phyloP scores from a whole-genome alignment of 176 grass and related monocot species.

The Eleusine coracana region DNA sequence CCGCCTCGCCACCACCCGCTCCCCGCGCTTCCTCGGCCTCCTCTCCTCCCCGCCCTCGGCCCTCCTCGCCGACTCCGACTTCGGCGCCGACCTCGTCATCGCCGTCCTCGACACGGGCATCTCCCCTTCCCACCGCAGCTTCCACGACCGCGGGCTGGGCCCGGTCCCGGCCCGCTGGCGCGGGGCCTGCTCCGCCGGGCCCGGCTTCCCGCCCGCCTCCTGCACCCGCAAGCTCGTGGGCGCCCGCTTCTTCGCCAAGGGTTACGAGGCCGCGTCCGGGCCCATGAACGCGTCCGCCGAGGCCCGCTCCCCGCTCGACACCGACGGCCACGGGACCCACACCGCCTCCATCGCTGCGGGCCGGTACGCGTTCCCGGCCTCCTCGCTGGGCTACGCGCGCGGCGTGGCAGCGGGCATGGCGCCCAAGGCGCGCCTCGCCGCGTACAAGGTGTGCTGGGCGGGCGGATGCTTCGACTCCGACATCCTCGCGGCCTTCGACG shows the following conservation, averaged over 20 bases:
- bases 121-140: constrained; percentile 74
- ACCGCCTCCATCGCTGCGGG: constrained; percentile 89
- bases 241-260: constrained; percentile 72
- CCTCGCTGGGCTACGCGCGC: constrained; percentile 85
- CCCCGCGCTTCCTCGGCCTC: constrained; percentile 67
- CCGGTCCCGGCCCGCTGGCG: constrained; percentile 63
- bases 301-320: constrained; percentile 77
- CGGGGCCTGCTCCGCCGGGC: constrained; percentile 62
- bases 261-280: constrained; percentile 85
- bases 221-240: constrained; percentile 93
- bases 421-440: constrained; percentile 86
- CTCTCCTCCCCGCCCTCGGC: constrained; percentile 80
- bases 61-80: constrained; percentile 84
- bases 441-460: constrained; percentile 93
- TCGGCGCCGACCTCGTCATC: constrained; percentile 80
- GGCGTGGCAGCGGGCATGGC: constrained; percentile 93
- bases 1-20: constrained; percentile 65
- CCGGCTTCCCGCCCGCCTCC: constrained; percentile 58
- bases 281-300: constrained; percentile 87
- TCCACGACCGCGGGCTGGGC: constrained; percentile 64
- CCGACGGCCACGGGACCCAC: constrained; percentile 86
- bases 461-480: constrained; percentile 94
- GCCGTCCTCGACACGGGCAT: constrained; percentile 85
- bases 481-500: constrained; percentile 93
- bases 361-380: constrained; percentile 92